Base-by-base conservation (phyloP, 2,329 filamentous ascomycete species). In the Decorospora gaudefroyi region DNA sequence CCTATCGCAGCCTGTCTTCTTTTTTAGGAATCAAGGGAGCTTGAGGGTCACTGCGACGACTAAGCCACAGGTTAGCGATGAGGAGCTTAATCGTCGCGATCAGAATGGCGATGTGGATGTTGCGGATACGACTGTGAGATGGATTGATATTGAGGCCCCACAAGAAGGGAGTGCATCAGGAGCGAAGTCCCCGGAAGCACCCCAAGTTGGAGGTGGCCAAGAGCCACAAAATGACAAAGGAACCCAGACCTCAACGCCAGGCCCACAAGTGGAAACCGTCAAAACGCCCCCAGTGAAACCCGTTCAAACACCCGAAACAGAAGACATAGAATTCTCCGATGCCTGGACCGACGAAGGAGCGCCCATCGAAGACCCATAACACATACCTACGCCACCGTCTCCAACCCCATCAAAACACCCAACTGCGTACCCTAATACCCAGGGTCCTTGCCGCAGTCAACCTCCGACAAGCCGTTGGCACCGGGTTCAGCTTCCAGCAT, bases 1-100 rank as follows among this genome's bases (percentile, higher is more conserved):
- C 9, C 35, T 55, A 11, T 52, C 50, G 9, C 46, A 55, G 12
- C 53, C 55, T 2, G 25, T 58, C 0, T 60, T 65, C 18, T 59
- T 64, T 19, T 62, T 57, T 42, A 41, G 53, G 9, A 31, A 21
- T n/a, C 4, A 4, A 18, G 40, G n/a, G 11, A 56, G 48, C 16
- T 17, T 54, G 10, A 33, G 25, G n/a, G 7, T 27, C 6, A 31
- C 21, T 1, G 17, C 3, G 2, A 22, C 29, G 6, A 23, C 10
- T 2, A 41, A 13, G 3, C 18, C 9, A n/a, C n/a, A n/a, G 22
- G 42, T 17, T 7, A 1, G 18, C n/a, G 12, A 16, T 21, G 31
- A 35, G 12, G 37, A 46, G 16, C 10, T 46, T 8, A 7, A 17
- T 25, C 25, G 37, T 31, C 37, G 42, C 9, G 31, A 42, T 17